A percentile compares a stretch with the other conserved stretches of the same genome.
phyloP scores from a whole-genome alignment of 2,329 filamentous ascomycete species.

The Tolypocladium inflatum region DNA sequence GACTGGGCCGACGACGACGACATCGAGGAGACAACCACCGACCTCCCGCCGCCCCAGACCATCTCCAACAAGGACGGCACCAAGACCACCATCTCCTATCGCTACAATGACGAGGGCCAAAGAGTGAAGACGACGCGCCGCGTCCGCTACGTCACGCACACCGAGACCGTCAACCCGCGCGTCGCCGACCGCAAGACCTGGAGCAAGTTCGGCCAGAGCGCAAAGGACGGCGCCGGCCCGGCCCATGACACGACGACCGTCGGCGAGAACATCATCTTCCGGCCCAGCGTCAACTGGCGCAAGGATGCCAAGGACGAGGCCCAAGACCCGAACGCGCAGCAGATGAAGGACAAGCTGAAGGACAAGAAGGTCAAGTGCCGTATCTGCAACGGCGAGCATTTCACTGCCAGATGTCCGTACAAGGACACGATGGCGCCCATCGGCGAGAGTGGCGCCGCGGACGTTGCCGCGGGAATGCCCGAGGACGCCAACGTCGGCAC shows the following conservation, averaged over 20 bases:
- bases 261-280: slow-evolving; percentile 97
- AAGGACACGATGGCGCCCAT: slow-evolving; percentile 98
- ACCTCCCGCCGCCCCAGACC: slow-evolving; percentile 77
- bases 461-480: slow-evolving; percentile 45
- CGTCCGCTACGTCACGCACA: slow-evolving; percentile 84
- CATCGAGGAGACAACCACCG: slow-evolving; percentile 59
- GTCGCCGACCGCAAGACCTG: slow-evolving; percentile 91
- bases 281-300: slow-evolving; percentile 89
- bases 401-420: slow-evolving; percentile 97
- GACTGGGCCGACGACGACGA: slow-evolving; percentile 98
- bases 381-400: slow-evolving; percentile 98
- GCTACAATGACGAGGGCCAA: slow-evolving; percentile 84
- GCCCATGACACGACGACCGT: slow-evolving; percentile 84
- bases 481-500: slow-evolving; percentile 37
- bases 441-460: slow-evolving; percentile 46
- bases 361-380: slow-evolving; percentile 99
- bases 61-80: slow-evolving; percentile 97
- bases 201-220: slow-evolving; percentile 86
- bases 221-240: slow-evolving; percentile 74
- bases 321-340: slow-evolving; percentile 62
- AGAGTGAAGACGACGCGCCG: slow-evolving; percentile 96
- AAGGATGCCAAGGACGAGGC: slow-evolving; percentile 75
- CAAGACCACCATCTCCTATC: slow-evolving; percentile 87
- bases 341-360: slow-evolving; percentile 76
- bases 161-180: slow-evolving; percentile 90